Percentiles rank a stretch among this genome's conserved stretches.
Conservation (phyloP, 2,329 filamentous ascomycete genomes). For the Mariannaea elegans region DNA sequence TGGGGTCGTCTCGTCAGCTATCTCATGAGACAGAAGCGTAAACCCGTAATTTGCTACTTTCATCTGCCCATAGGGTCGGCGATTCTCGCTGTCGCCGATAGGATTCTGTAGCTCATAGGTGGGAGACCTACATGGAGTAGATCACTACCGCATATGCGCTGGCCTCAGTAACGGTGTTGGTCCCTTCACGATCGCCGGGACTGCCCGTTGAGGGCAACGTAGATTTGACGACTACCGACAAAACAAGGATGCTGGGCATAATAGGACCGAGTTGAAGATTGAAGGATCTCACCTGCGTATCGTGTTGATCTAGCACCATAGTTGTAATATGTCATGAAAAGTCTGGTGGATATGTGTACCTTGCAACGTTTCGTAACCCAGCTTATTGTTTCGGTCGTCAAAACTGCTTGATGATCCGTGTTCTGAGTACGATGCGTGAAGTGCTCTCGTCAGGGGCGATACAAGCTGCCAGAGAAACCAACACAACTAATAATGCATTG, state of each 20-base stretch:
- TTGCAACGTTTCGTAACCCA: not conserved
- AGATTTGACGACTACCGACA: slow-evolving; percentile 31
- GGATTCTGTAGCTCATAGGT: slow-evolving; percentile 30
- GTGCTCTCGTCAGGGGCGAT: not conserved
- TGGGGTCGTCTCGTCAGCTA: slow-evolving; percentile 7
- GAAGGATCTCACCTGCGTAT: not conserved
- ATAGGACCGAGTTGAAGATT: slow-evolving; percentile 21
- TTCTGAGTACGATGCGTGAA: not conserved
- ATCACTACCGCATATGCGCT: slow-evolving; percentile 35
- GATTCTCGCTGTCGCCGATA: slow-evolving; percentile 35
- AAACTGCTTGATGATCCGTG: not conserved
- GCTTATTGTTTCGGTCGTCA: not conserved
- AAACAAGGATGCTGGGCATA: slow-evolving; percentile 14
- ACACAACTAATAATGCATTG: not conserved
- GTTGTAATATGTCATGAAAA: not conserved
- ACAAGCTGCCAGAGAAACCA: not conserved
- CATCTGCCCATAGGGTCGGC: slow-evolving; percentile 34
- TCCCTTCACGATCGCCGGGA: slow-evolving; percentile 33
- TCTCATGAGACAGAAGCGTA: slow-evolving; percentile 19
- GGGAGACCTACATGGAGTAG: slow-evolving; percentile 28
- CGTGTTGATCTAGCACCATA: not conserved
- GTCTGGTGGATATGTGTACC: not conserved
- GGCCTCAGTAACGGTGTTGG: slow-evolving; percentile 14
- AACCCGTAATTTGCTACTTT: slow-evolving; percentile 11
- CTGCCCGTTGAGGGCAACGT: slow-evolving; percentile 33